phyloP scores from a whole-genome alignment of 1,284 basidiomycete genomes.

The Heterobasidion occidentale region DNA sequence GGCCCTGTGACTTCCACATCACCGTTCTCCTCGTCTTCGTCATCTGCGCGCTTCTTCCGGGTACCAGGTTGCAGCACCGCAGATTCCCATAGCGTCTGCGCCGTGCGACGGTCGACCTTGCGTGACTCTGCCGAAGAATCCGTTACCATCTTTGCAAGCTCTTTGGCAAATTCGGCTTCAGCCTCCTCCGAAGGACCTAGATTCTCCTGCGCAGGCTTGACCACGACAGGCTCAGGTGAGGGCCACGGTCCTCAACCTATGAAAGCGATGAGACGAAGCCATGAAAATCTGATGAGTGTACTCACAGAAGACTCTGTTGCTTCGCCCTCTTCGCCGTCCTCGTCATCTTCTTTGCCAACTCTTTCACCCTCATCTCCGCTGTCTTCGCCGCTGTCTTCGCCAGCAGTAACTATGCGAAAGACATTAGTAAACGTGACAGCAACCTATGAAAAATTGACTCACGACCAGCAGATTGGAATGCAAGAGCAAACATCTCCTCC shows the following conservation, averaged over 20 bases:
- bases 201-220: constrained; percentile 60
- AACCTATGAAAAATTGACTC: constrained; percentile 15
- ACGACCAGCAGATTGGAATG: constrained; percentile 54
- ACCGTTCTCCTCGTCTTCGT: constrained; percentile 30
- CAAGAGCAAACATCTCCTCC: constrained; percentile 78
- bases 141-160: constrained; percentile 91
- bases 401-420: constrained; percentile 36
- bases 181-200: constrained; percentile 80
- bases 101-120: constrained; percentile 79
- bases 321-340: constrained; percentile 42
- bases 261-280: not conserved
- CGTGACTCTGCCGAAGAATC: constrained; percentile 79
- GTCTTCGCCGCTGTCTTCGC: constrained; percentile 61
- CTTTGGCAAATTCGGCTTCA: constrained; percentile 90
- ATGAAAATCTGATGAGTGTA: not conserved
- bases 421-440: constrained; percentile 16
- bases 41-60: constrained; percentile 54
- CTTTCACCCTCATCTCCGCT: constrained; percentile 42
- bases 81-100: constrained; percentile 79
- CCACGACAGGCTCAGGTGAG: constrained; percentile 63
- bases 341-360: constrained; percentile 44
- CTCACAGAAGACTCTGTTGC: constrained; percentile 46
- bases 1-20: constrained; percentile 24
- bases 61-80: constrained; percentile 63
- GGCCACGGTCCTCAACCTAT: constrained; percentile 57